Evolutionary conservation across 306 rosid species (phyloP), one percentile per base, ranked within the genome.

Genomic region (Fagus crenata): DNA sequence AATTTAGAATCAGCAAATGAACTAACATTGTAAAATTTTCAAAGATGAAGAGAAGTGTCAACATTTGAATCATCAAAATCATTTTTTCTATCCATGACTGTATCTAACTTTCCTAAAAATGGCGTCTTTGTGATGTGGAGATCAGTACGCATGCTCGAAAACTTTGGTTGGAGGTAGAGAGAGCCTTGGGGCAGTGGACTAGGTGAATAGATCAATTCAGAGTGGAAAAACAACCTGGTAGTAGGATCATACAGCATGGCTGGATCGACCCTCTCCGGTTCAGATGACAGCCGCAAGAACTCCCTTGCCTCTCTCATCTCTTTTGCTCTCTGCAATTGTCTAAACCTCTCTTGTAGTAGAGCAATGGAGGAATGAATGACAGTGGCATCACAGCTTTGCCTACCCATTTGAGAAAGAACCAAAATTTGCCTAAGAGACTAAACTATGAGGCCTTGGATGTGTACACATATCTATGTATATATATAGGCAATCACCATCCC

Each of bases 11-110:
- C 65, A 56, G 70, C 74, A 63, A 22, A 64, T 18, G 81, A 53
- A 64, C 13, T 64, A 46, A 58, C 59, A 42, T 4, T 53, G 80
- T 41, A 78, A 68, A 82, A 67, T 41, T 71, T 86, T 87, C 71
- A 81, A 59, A 82, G 87, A 78, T 78, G 88, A 83, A 85, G 83
- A 75, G 88, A 84, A 74, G 89, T 81, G 74, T 84, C 90, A 39
- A 84, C 84, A 67, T 74, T 82, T 54, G 86, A 75, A 77, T 77
- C 84, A 78, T 84, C 78, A 33, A 73, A 75, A 40, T 72, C 76
- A 76, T 71, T 75, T 9, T 73, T 79, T 75, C 72, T 75, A 55
- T 59, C 51, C 82, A 69, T 40, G 79, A 36, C 74, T 37, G 53
- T 43, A 58, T 77, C 75, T 43, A 72, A 51, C 37, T 84, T 84